Conservation (phyloP, 2,329 filamentous ascomycete genomes). For the Colletotrichum lentis region DNA sequence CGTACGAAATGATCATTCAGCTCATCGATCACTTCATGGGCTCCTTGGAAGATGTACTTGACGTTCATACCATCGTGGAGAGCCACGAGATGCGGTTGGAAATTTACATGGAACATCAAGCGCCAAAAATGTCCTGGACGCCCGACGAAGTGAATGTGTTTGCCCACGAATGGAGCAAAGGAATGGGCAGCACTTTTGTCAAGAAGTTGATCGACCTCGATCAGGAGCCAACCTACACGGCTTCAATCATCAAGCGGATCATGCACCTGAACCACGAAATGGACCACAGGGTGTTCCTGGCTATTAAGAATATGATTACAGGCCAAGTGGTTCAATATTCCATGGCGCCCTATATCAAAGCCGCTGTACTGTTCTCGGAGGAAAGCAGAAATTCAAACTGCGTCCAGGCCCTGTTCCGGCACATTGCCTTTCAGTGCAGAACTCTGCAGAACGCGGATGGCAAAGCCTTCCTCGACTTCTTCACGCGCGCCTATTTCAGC, state of each 20-base stretch:
- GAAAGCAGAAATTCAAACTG: slow-evolving; percentile 47
- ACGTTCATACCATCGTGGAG: slow-evolving; percentile 50
- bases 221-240: slow-evolving; percentile 61
- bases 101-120: slow-evolving; percentile 44
- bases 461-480: slow-evolving; percentile 58
- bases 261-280: slow-evolving; percentile 61
- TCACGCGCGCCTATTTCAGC: slow-evolving; percentile 44
- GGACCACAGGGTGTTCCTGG: slow-evolving; percentile 61
- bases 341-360: slow-evolving; percentile 66
- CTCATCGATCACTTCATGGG: slow-evolving; percentile 58
- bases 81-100: slow-evolving; percentile 51
- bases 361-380: slow-evolving; percentile 62
- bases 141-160: slow-evolving; percentile 57
- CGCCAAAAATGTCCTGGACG: slow-evolving; percentile 54
- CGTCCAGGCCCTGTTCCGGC: slow-evolving; percentile 52
- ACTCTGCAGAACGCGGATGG: slow-evolving; percentile 59
- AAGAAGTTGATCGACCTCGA: slow-evolving; percentile 72
- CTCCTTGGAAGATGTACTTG: slow-evolving; percentile 52
- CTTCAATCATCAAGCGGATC: slow-evolving; percentile 66
- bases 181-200: slow-evolving; percentile 62
- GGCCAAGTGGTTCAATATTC: slow-evolving; percentile 57
- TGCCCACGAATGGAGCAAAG: slow-evolving; percentile 51
- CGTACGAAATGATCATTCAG: slow-evolving; percentile 62
- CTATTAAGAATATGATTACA: slow-evolving; percentile 63
- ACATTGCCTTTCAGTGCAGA: slow-evolving; percentile 56